phyloP scores from a whole-genome alignment of 805 yeast species.

The Blastobotrys attinorum region DNA sequence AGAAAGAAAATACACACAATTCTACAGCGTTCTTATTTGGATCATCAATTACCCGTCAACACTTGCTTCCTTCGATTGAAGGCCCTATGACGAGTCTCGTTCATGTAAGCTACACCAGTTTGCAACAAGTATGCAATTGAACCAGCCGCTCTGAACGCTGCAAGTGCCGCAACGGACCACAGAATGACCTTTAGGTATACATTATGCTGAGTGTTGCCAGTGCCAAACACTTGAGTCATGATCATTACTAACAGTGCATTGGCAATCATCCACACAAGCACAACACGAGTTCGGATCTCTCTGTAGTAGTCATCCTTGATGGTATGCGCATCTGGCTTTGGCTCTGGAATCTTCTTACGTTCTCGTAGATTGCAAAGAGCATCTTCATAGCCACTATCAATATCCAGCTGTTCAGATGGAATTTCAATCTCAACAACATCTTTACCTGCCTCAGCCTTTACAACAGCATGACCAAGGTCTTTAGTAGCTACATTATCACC shows the following conservation, averaged over 20 bases:
- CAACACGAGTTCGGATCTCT: conserved; percentile 91
- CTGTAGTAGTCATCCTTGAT: conserved; percentile 76
- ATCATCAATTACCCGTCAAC: too few relatives aligned
- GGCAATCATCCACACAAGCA: conserved; percentile 85
- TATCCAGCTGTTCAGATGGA: conserved; percentile 60
- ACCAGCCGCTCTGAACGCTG: conserved; percentile 76
- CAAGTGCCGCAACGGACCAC: conserved; percentile 86
- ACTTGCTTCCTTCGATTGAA: conserved; percentile 3
- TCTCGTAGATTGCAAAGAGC: conserved; percentile 66
- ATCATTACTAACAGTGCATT: conserved; percentile 80
- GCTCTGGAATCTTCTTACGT: conserved; percentile 50
- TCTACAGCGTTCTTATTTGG: too few relatives aligned
- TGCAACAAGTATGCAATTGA: conserved; percentile 61
- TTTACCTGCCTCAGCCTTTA: conserved; percentile 73
- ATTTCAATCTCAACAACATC: conserved; percentile 78
- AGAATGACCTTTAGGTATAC: conserved; percentile 74
- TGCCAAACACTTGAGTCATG: conserved; percentile 70
- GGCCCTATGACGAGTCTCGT: conserved; percentile 10
- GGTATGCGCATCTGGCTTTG: conserved; percentile 32
- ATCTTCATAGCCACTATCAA: conserved; percentile 74
- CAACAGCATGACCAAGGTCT: conserved; percentile 72
- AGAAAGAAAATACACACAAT: too few relatives aligned
- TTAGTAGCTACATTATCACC: conserved; percentile 75
- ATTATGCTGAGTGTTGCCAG: conserved; percentile 60
- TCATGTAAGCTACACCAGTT: conserved; percentile 19